Conservation (phyloP, 371 early-diverging fungal species). For the Phascolomyces articulosus region DNA sequence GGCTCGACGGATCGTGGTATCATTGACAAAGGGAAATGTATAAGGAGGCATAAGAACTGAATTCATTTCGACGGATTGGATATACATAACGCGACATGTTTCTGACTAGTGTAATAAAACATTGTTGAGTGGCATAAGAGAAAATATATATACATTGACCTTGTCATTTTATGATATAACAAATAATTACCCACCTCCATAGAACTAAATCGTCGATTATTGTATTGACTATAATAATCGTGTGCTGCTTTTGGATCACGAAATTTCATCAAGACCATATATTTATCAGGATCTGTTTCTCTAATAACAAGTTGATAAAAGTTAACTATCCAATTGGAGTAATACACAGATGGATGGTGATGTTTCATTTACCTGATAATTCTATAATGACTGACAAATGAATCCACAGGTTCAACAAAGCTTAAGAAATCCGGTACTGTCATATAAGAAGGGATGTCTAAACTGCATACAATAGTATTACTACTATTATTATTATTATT, state of each 20-base stretch:
- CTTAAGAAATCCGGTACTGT: constrained; percentile 84
- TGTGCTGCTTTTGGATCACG: constrained; percentile 55
- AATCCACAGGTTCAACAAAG: constrained; percentile 72
- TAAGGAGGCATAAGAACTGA: constrained; percentile 54
- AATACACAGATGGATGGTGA: too few relatives aligned
- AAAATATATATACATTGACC: too few relatives aligned
- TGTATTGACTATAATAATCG: constrained; percentile 74
- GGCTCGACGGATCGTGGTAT: constrained; percentile 12
- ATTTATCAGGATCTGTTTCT: constrained; percentile 77
- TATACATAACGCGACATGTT: constrained; percentile 73
- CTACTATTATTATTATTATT: not conserved
- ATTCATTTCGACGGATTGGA: constrained; percentile 66
- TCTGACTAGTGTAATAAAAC: constrained; percentile 53
- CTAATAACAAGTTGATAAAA: too few relatives aligned
- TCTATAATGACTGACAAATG: constrained; percentile 68
- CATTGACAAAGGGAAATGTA: constrained; percentile 57
- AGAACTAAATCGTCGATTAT: constrained; percentile 79
- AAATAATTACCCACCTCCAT: constrained; percentile 70
- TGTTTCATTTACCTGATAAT: constrained; percentile 69
- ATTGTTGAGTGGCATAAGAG: too few relatives aligned
- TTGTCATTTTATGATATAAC: too few relatives aligned
- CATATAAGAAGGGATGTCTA: constrained; percentile 85
- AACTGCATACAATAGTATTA: constrained; percentile 62
- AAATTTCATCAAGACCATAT: constrained; percentile 83
- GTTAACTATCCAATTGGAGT: too few relatives aligned